Base-by-base conservation (phyloP, 345 rosid genomes). In the Eucalyptus fibrosa region DNA sequence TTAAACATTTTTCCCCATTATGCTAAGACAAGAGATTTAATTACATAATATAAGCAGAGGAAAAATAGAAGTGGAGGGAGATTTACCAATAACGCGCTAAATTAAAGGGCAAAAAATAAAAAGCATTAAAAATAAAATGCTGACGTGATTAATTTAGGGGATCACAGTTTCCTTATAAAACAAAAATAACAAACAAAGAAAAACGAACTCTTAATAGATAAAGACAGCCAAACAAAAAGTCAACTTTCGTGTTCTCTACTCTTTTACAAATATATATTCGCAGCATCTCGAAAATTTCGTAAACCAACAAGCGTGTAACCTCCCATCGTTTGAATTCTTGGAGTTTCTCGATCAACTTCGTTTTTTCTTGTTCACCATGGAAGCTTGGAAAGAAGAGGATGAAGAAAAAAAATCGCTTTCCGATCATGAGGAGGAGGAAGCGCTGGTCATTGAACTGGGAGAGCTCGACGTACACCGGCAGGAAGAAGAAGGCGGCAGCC, bases 391-490 rank as follows among this genome's bases (percentile, higher is more conserved):
- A 60, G 32, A 12, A 28, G 69, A 65, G 28, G 8, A 6, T 15
- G 0, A 2, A 15, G 40, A n/a, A 65, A 1, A n/a, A 65, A n/a
- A n/a, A n/a, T n/a, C 21, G 6, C 40, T 65, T 65, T n/a, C 77
- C 0, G 0, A 65, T 65, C 77, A 65, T 0, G 6, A 65, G 77
- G 21, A 30, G 72, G 3, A 65, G 77, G 21, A 65, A 65, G 40
- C 21, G 12, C 6, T n/a, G 3, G 77, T 65, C 12, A 0, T 16
- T 0, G 11, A n/a, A 65, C 1, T 65, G 77, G 11, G 21, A n/a
- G 37, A 65, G 40, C 77, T 65, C 3, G 12, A 65, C 1, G 8
- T 65, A 0, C 3, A 1, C 2, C 77, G 2, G 2, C 8, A n/a
- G 18, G 21, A n/a, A 65, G 12, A n/a, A 24, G 62, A 24, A 23